These are phyloP conservation scores for Papilionanthe hybrid DNA, from an alignment of 116 monocot genomes.

Conservation along the genomic window DNA sequence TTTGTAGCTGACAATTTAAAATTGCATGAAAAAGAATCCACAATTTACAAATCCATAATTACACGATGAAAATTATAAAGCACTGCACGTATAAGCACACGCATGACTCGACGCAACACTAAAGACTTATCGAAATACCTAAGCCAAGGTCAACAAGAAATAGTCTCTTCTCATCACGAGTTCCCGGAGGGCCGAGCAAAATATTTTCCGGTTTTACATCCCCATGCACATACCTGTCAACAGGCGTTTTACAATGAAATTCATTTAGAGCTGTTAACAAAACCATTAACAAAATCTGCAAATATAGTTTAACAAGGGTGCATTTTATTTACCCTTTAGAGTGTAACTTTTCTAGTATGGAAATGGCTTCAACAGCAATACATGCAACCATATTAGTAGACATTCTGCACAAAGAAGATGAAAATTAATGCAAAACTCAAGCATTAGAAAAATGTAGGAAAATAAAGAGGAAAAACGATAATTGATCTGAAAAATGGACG, in stretches of 20 bases:
- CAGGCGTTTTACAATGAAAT: background rate
- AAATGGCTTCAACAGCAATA: constrained; percentile 92
- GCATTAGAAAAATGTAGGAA: background rate
- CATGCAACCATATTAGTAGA: constrained; percentile 97
- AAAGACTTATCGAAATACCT: constrained; percentile 33
- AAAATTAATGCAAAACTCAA: constrained; percentile 7
- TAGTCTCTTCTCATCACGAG: constrained; percentile 78
- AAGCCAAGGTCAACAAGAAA: constrained; percentile 99
- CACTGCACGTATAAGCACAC: too few relatives aligned
- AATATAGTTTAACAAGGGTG: background rate
- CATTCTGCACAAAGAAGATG: constrained; percentile 57
- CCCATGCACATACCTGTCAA: constrained; percentile 82
- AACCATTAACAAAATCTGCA: background rate
- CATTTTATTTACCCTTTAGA: constrained; percentile 70
- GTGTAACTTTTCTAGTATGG: constrained; percentile 96
- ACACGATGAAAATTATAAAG: background rate
- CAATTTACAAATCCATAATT: background rate
- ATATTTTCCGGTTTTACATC: constrained; percentile 98
- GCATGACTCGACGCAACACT: background rate
- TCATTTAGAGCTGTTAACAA: background rate
- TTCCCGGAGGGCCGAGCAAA: constrained; percentile 76
- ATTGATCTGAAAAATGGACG: constrained; percentile 13
- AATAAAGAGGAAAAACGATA: background rate
- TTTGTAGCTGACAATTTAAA: constrained; percentile 62
- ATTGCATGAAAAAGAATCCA: background rate